Percentiles rank a stretch among this genome's conserved stretches.
These are phyloP conservation scores for Coprinopsis strossmayeri DNA, from an alignment of 768 basidiomycete species.

Conservation along the genomic window DNA sequence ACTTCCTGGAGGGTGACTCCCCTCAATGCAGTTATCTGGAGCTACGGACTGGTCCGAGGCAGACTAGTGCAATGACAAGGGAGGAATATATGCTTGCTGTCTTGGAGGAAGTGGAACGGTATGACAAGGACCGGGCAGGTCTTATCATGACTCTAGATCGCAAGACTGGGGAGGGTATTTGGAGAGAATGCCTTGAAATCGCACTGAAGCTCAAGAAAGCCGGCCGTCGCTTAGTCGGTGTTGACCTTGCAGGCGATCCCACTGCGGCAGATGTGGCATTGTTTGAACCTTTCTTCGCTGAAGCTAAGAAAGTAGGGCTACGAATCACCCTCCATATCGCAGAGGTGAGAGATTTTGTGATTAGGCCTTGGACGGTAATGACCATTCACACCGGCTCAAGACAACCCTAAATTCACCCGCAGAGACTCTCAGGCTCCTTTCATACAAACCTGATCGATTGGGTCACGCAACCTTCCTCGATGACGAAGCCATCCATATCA, in stretches of 20 bases:
- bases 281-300: slow-evolving; percentile 45
- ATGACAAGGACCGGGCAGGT: slow-evolving; percentile 41
- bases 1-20: slow-evolving; percentile 45
- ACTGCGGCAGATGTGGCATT: slow-evolving; percentile 46
- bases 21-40: slow-evolving; percentile 71
- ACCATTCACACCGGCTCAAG: too few species aligned
- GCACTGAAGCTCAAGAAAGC: slow-evolving; percentile 47
- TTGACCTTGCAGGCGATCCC: slow-evolving; percentile 82
- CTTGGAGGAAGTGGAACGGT: slow-evolving; percentile 57
- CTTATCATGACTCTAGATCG: slow-evolving; percentile 76
- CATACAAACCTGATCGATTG: slow-evolving; percentile 57
- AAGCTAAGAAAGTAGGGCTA: slow-evolving; percentile 54
- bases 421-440: slow-evolving; percentile 58
- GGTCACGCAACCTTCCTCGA: slow-evolving; percentile 81
- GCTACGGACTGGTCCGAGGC: slow-evolving; percentile 74
- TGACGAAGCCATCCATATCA: slow-evolving; percentile 48
- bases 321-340: slow-evolving; percentile 80
- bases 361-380: too few species aligned
- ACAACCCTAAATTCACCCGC: slow-evolving; percentile 38
- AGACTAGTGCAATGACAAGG: slow-evolving; percentile 50
- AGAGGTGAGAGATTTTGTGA: too few species aligned
- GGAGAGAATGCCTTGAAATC: slow-evolving; percentile 50
- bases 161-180: slow-evolving; percentile 45
- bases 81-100: slow-evolving; percentile 59
- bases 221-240: slow-evolving; percentile 63